These are phyloP conservation scores for Globisporangium irregulare DNA, from an alignment of 352 stramenopile genomes.

Conservation along the genomic window DNA sequence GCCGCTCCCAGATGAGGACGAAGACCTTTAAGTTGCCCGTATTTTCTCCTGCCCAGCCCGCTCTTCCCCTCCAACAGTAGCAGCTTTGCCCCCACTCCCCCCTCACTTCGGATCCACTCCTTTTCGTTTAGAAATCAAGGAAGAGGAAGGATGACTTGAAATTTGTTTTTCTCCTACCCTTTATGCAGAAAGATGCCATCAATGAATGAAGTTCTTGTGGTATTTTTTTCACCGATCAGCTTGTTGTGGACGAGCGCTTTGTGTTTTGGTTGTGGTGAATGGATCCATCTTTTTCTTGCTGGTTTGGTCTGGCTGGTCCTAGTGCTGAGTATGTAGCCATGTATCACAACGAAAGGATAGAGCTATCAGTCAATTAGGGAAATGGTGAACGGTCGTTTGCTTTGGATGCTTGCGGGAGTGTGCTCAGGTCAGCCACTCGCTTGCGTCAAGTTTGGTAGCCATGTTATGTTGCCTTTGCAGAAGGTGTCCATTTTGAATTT, in stretches of 20 bases:
- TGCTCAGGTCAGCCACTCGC: not conserved
- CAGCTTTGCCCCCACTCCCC: not conserved
- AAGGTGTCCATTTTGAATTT: not conserved
- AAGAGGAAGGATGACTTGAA: constrained; percentile 18
- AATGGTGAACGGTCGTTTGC: not conserved
- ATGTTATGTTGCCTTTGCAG: not conserved
- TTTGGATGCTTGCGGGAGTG: not conserved
- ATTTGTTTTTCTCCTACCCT: constrained; percentile 8
- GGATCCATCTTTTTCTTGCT: not conserved
- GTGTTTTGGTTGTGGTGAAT: not conserved
- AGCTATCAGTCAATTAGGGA: not conserved
- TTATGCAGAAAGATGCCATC: constrained; percentile 12
- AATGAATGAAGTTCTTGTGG: constrained; percentile 27
- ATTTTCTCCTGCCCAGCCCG: constrained; percentile 13
- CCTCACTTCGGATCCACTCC: constrained; percentile 7
- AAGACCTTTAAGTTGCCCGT: constrained; percentile 90
- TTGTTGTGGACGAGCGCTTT: not conserved
- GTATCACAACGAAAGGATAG: not conserved
- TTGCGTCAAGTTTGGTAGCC: not conserved
- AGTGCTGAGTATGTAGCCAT: not conserved
- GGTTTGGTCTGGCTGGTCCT: too few relatives aligned
- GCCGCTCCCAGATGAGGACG: constrained; percentile 97
- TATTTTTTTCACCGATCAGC: not conserved
- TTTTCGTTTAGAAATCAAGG: constrained; percentile 30
- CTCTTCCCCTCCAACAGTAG: not conserved